These are phyloP conservation scores for Pseudomonodictys pantanalensis DNA, from an alignment of 495 filamentous ascomycete species.

Conservation along the genomic window DNA sequence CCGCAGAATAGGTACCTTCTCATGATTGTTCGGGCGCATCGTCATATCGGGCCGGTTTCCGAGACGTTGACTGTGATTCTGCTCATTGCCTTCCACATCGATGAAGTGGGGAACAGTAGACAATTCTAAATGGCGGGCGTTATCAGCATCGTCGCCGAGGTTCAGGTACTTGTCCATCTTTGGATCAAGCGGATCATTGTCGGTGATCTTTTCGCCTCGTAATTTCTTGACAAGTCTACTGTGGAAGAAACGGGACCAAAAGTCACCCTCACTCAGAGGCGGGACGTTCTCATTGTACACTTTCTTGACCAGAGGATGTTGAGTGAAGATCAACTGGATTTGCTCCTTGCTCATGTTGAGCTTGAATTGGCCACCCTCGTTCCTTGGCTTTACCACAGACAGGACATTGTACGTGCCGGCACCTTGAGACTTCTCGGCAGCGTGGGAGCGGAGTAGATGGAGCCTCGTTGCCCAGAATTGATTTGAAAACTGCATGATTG, in stretches of 20 bases:
- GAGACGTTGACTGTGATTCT: slow-evolving; percentile 71
- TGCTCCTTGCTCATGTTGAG: slow-evolving; percentile 89
- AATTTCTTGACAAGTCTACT: slow-evolving; percentile 87
- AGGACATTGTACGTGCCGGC: slow-evolving; percentile 89
- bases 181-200: slow-evolving; percentile 67
- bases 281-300: slow-evolving; percentile 95
- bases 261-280: slow-evolving; percentile 70
- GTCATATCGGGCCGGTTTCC: slow-evolving; percentile 84
- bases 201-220: slow-evolving; percentile 78
- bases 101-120: slow-evolving; percentile 78
- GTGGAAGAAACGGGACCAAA: slow-evolving; percentile 91
- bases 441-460: slow-evolving; percentile 81
- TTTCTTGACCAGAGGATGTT: slow-evolving; percentile 84
- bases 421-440: slow-evolving; percentile 80
- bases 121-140: slow-evolving; percentile 51
- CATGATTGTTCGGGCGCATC: slow-evolving; percentile 68
- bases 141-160: slow-evolving; percentile 57
- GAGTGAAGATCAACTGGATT: slow-evolving; percentile 85
- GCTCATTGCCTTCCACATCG: slow-evolving; percentile 89
- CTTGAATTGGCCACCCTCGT: slow-evolving; percentile 71
- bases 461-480: slow-evolving; percentile 92
- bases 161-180: slow-evolving; percentile 83
- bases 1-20: slow-evolving; percentile 75
- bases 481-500: slow-evolving; percentile 69
- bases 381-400: slow-evolving; percentile 78